Evolutionary conservation across 2,329 filamentous ascomycete genomes (phyloP), one percentile per base, ranked within the genome.

Genomic region (Colletotrichum sp.): DNA sequence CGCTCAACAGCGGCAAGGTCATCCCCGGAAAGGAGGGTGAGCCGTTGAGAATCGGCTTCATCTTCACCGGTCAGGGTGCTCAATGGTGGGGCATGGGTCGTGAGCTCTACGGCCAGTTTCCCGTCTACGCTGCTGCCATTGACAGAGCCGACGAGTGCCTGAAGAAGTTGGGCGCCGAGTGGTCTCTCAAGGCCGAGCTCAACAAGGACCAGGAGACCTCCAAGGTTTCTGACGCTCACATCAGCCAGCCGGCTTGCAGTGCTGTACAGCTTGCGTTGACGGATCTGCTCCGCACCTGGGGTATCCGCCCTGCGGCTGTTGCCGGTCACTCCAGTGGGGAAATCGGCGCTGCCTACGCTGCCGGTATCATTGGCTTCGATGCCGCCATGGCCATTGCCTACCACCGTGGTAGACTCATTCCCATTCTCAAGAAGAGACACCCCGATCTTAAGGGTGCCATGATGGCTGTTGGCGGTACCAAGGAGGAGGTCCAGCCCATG

Each of bases 401-500:
- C 78, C 84, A 86, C 76, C 82, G 87, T 18, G 87, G 86, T 2
- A 82, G 84, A 33, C 82, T 87, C n/a, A 82, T 86, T 5, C 83
- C 84, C 3, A 80, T 84, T 3, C 77, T 88, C 58, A 87, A 84
- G 70, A 73, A 83, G 62, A 82, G 81, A 38, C 80, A 84, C 69
- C 83, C 86, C 0, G 76, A 81, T 2, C 82, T 87, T 0, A 59
- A 81, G 9, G 89, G 89, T 0, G 81, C 85, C 13, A 91, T 91
- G 90, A 84, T 91, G 79, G 90, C 90, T 1, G 87, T 90, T 6
- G 90, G 87, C 3, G 83, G 84, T 5, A 84, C 81, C 51, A 83
- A 85, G 34, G 83, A 84, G 74, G 84, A 86, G 54, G 82, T 85
- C 15, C 83, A 83, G 74, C 80, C 81, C 81, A 82, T 16, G 89